Base-by-base conservation (phyloP, 1,284 basidiomycete genomes). In the Pterulicium gracile region DNA sequence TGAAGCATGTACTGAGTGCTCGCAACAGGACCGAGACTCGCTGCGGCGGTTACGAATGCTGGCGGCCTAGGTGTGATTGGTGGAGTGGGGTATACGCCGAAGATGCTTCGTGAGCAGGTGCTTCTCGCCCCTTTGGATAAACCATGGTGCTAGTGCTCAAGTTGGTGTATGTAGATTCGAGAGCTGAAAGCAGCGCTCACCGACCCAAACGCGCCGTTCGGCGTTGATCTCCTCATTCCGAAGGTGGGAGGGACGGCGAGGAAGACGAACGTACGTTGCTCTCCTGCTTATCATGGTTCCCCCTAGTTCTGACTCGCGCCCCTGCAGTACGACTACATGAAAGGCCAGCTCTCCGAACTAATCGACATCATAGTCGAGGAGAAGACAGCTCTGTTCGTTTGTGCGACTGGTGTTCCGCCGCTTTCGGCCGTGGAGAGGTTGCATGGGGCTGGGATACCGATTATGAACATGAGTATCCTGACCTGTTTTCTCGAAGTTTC, bases 41-140 rank as follows among this genome's bases (percentile, higher is more conserved):
- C 88, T 20, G 89, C 89, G n/a, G 80, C 86, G 1, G 84, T 88
- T 21, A 81, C 79, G 35, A 88, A 91, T 58, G 76, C 86, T 44
- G 27, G 21, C 5, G 18, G 4, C 12, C 27, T 34, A 34, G 12
- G 27, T 15, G 10, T 34, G 10, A 34, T 15, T 34, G 12, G n/a
- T n/a, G n/a, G n/a, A n/a, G n/a, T n/a, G n/a, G n/a, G n/a, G n/a
- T n/a, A n/a, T n/a, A n/a, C n/a, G n/a, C 27, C 15, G 10, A 10
- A 34, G 15, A 34, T 15, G 15, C 27, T 34, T 15, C 12, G n/a
- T n/a, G n/a, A n/a, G 34, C 64, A 67, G 47, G 62, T 10, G 27
- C 27, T 10, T 34, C 27, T 34, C 27, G 27, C 10, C 10, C 12
- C 77, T 55, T 69, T 70, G 54, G 70, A 69, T 43, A 72, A 68